Evolutionary conservation across 305 asterid species (phyloP).

Genomic region (Fraxinus latifolia): DNA sequence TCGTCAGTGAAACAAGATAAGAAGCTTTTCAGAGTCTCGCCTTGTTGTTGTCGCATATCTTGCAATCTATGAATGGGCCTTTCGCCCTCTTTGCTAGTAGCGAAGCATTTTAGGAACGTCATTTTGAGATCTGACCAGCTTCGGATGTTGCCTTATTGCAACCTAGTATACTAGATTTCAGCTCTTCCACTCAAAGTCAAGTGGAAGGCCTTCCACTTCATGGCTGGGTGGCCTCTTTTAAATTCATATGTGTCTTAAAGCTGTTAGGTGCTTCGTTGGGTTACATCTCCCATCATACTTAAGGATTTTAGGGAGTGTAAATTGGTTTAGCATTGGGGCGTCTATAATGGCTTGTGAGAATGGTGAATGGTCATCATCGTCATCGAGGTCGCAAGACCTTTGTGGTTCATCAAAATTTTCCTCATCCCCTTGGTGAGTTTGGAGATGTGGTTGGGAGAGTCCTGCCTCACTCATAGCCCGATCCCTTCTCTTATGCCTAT

Average conservation of each 20-base stretch:
- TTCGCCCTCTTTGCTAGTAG: neutral
- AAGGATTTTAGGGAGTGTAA: neutral
- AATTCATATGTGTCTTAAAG: too few relatives aligned
- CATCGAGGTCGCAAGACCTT: neutral
- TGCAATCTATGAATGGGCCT: accelerated
- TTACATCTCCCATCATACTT: neutral
- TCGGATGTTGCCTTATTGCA: neutral
- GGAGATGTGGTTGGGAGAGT: too few relatives aligned
- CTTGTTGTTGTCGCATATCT: neutral
- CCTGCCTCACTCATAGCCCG: neutral
- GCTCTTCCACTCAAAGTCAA: neutral
- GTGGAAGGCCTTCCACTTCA: neutral
- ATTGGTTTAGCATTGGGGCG: neutral
- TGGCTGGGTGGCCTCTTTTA: accelerated
- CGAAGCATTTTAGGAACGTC: neutral
- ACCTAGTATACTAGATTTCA: neutral
- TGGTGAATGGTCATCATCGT: neutral
- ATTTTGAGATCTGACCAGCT: neutral
- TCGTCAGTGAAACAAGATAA: too few relatives aligned
- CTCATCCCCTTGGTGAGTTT: too few relatives aligned
- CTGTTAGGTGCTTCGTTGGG: neutral
- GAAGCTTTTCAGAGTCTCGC: neutral
- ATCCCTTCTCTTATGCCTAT: neutral
- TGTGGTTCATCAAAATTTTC: neutral
- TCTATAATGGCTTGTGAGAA: neutral